These are phyloP conservation scores for Candida nanaspora DNA, from an alignment of 805 yeast species.

Conservation along the genomic window DNA sequence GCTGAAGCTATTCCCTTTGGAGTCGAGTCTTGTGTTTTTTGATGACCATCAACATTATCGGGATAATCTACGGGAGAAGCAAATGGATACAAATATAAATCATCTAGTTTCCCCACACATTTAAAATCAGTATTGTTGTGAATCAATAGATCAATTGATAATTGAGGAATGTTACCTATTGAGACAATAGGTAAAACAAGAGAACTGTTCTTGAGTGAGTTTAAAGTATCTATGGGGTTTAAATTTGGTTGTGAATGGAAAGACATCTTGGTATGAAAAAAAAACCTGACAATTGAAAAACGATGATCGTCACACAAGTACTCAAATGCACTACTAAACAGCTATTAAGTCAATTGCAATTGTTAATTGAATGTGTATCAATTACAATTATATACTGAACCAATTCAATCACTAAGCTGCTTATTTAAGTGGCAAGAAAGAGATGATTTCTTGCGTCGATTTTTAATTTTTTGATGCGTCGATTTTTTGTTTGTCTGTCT, in stretches of 20 bases:
- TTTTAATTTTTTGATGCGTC: too few species aligned
- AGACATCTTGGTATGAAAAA: constrained; percentile 14
- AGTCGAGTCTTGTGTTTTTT: too few species aligned
- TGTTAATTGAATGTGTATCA: too few species aligned
- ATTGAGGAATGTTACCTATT: constrained; percentile 85
- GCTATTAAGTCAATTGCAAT: too few species aligned
- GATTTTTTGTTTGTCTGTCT: too few species aligned
- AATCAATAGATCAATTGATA: constrained; percentile 65
- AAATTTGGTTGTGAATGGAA: constrained; percentile 15
- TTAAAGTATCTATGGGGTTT: constrained; percentile 16
- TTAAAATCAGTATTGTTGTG: constrained; percentile 45
- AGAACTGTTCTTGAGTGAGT: constrained; percentile 25
- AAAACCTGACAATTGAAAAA: too few species aligned
- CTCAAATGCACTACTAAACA: too few species aligned
- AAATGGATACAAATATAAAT: constrained; percentile 66
- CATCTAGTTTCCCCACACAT: constrained; percentile 51
- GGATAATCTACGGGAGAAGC: constrained; percentile 65
- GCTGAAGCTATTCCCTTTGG: constrained; percentile 46
- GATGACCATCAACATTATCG: constrained; percentile 9
- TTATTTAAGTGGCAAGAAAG: too few species aligned
- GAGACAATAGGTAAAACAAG: constrained; percentile 77
- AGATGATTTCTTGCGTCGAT: too few species aligned
- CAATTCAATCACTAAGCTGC: too few species aligned
- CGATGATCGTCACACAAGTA: too few species aligned
- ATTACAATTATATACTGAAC: too few species aligned